Evolutionary conservation across 2,329 filamentous ascomycete species (phyloP).

Genomic region (Hymenoscyphus fraxineus): DNA sequence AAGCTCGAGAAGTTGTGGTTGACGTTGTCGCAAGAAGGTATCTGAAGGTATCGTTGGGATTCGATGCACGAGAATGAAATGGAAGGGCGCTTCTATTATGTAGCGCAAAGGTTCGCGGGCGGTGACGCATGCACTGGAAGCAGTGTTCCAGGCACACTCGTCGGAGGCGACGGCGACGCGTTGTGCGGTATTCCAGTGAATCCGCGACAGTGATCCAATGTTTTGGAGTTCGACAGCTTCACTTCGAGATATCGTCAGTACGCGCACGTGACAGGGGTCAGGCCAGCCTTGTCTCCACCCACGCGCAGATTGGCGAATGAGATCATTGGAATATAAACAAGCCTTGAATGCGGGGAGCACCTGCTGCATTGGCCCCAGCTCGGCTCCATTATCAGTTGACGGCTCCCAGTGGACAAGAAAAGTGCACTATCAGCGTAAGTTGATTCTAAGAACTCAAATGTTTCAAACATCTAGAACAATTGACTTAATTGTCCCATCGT

Average conservation of each 20-base stretch:
- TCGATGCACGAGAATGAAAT: not conserved
- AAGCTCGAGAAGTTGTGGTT: not conserved
- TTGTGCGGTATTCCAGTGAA: conserved; percentile 1
- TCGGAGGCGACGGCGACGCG: not conserved
- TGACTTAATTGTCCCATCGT: no score
- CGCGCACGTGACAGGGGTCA: not conserved
- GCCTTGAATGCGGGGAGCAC: not conserved
- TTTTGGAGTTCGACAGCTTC: not conserved
- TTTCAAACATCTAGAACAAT: no score
- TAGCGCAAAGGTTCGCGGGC: not conserved
- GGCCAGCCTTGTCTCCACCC: not conserved
- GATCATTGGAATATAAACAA: not conserved
- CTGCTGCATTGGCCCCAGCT: not conserved
- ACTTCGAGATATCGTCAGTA: not conserved
- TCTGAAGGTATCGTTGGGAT: not conserved
- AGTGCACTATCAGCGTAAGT: no score
- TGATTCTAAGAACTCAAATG: no score
- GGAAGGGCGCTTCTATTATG: not conserved
- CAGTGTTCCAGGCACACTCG: not conserved
- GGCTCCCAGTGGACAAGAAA: no score
- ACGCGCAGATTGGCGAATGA: not conserved
- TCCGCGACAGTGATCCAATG: not conserved
- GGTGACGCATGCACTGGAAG: conserved; percentile 2
- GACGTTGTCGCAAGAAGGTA: not conserved
- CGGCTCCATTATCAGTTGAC: no score